Percentiles rank a stretch among this genome's conserved stretches.
Conservation (phyloP, 1,284 basidiomycete species). For the Gomphus bonarii region DNA sequence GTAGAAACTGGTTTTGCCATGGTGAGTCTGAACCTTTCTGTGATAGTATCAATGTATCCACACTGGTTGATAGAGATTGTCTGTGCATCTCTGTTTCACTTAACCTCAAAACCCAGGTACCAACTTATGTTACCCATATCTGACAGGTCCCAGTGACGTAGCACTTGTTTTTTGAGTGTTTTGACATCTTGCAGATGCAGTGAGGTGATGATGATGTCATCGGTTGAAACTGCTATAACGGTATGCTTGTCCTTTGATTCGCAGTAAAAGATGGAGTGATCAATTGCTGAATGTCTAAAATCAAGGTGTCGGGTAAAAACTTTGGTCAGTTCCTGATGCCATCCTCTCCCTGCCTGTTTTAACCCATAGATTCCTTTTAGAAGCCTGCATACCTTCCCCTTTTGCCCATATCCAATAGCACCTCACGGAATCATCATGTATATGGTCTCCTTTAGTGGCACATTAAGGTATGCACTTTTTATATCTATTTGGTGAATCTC, state of each 20-base stretch:
- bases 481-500: neutral
- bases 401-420: neutral
- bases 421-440: neutral
- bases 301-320: constrained; percentile 11
- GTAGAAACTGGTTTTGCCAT: constrained; percentile 10
- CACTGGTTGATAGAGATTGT: constrained; percentile 18
- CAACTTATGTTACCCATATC: neutral
- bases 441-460: neutral
- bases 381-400: constrained; percentile 6
- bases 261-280: constrained; percentile 21
- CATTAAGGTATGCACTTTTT: neutral
- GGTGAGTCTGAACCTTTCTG: constrained; percentile 15
- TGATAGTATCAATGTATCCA: constrained; percentile 20
- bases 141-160: neutral
- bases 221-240: neutral
- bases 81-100: constrained; percentile 8
- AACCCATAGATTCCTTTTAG: constrained; percentile 19
- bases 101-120: constrained; percentile 21
- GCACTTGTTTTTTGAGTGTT: constrained; percentile 15
- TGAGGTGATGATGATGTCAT: neutral
- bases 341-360: constrained; percentile 16
- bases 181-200: neutral
- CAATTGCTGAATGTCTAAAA: constrained; percentile 13
- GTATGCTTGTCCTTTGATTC: neutral
- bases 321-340: constrained; percentile 15